phyloP scores from a whole-genome alignment of 257 asterid genomes.

The Fraxinus americana region DNA sequence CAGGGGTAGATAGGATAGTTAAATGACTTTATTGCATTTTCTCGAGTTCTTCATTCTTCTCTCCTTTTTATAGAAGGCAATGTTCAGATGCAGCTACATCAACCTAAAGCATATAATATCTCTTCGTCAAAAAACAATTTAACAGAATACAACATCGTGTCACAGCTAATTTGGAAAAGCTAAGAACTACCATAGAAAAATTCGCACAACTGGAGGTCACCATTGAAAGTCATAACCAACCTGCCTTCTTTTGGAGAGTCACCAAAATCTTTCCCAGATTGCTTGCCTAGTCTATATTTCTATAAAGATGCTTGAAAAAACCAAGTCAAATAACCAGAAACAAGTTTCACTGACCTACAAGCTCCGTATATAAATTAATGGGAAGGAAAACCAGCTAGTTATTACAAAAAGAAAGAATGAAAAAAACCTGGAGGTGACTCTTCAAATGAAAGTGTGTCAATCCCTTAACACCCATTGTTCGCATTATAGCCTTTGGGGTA shows the following conservation, averaged over 20 bases:
- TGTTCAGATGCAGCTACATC: not conserved
- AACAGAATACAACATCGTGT: not conserved
- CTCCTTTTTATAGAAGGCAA: not conserved
- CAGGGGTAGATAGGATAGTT: not conserved
- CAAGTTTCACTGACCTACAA: slow-evolving; percentile 7
- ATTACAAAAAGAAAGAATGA: not conserved
- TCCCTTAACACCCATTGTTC: slow-evolving; percentile 92
- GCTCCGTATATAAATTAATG: slow-evolving; percentile 14
- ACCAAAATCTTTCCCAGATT: slow-evolving; percentile 14
- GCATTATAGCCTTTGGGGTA: slow-evolving; percentile 88
- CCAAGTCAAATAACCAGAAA: not conserved
- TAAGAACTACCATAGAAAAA: not conserved
- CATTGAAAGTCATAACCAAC: not conserved
- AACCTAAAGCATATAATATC: not conserved
- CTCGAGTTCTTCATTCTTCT: not conserved
- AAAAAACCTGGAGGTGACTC: slow-evolving; percentile 78
- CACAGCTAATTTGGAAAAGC: not conserved
- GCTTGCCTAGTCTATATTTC: slow-evolving; percentile 16
- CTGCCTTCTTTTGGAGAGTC: slow-evolving; percentile 10
- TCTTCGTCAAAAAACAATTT: not conserved
- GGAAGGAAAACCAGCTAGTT: not conserved
- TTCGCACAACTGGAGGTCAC: not conserved
- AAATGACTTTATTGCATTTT: not conserved
- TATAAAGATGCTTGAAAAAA: not conserved
- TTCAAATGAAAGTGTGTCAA: slow-evolving; percentile 82